Conservation (phyloP, 139 green algal genomes). For the Coccomyxa sp. region DNA sequence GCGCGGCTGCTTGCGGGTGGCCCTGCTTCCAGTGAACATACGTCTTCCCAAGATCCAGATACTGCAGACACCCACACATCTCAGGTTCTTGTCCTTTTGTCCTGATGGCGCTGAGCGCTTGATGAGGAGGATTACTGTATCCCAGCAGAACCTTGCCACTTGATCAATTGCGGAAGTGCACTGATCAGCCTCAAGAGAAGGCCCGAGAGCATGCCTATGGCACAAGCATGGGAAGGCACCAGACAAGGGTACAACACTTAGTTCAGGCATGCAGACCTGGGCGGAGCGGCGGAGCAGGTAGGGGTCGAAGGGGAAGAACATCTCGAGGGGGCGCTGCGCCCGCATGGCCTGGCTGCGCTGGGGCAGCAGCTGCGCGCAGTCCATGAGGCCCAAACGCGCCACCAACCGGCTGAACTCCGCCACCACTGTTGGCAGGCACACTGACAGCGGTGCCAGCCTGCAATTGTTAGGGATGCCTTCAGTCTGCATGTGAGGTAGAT, state of each 20-base stretch:
- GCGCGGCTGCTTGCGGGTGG: not conserved
- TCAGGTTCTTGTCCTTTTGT: too few species aligned
- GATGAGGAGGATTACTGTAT: too few species aligned
- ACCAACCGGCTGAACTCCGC: conserved; percentile 51
- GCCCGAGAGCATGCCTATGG: too few species aligned
- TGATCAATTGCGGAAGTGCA: not conserved
- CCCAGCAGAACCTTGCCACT: not conserved
- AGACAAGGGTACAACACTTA: too few species aligned
- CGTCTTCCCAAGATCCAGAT: not conserved
- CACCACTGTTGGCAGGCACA: conserved; percentile 61
- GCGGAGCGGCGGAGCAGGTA: conserved; percentile 82
- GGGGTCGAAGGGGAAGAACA: conserved; percentile 95
- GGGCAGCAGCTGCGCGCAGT: conserved; percentile 7
- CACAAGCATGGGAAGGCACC: too few species aligned
- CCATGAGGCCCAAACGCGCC: conserved; percentile 13
- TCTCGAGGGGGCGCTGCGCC: conserved; percentile 66
- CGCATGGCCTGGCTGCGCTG: not conserved
- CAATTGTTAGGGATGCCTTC: too few species aligned
- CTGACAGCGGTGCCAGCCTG: conserved; percentile 53
- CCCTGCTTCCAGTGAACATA: conserved; percentile 9
- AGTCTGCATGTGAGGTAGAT: too few species aligned
- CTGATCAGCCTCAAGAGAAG: too few species aligned
- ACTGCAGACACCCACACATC: not conserved
- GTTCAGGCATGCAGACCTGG: conserved; percentile 26
- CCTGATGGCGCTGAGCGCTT: too few species aligned